Percentiles rank a stretch among this genome's conserved stretches.
Conservation (phyloP, 106 monocot species). For the Triglochin maritima region DNA sequence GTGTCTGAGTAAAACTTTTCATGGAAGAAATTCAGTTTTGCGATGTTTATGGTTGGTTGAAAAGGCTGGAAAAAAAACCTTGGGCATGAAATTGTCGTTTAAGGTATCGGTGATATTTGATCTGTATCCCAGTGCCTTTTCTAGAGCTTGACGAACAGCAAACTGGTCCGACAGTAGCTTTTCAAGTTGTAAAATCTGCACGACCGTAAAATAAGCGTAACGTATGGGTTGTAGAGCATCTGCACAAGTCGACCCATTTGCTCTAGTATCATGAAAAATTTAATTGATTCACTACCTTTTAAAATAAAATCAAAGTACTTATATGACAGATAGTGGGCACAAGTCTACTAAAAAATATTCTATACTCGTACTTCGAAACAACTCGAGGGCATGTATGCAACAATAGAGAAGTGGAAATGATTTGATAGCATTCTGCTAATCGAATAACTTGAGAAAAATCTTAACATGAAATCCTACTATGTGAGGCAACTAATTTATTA, state of each 20-base stretch:
- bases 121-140: slow-evolving; percentile 65
- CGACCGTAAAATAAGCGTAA: not conserved
- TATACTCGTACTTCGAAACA: no score
- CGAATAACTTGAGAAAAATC: no score
- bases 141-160: slow-evolving; percentile 38
- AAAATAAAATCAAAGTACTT: not conserved
- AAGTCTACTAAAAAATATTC: no score
- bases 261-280: not conserved
- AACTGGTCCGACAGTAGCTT: slow-evolving; percentile 60
- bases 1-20: no score
- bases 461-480: no score
- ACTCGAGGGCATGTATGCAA: no score
- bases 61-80: slow-evolving; percentile 18
- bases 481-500: no score
- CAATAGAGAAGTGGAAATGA: no score
- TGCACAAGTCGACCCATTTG: not conserved
- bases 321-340: no score
- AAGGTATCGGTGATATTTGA: slow-evolving; percentile 21
- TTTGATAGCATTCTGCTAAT: no score
- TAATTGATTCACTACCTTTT: not conserved
- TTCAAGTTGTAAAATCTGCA: slow-evolving; percentile 83
- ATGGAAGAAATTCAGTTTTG: no score
- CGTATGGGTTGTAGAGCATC: not conserved
- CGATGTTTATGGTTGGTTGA: not conserved
- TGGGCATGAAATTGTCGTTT: slow-evolving; percentile 30